Evolutionary conservation across 2,329 filamentous ascomycete species (phyloP), one percentile per base, ranked within the genome.

Genomic region (Dryadomyces quercus-mongolicae): DNA sequence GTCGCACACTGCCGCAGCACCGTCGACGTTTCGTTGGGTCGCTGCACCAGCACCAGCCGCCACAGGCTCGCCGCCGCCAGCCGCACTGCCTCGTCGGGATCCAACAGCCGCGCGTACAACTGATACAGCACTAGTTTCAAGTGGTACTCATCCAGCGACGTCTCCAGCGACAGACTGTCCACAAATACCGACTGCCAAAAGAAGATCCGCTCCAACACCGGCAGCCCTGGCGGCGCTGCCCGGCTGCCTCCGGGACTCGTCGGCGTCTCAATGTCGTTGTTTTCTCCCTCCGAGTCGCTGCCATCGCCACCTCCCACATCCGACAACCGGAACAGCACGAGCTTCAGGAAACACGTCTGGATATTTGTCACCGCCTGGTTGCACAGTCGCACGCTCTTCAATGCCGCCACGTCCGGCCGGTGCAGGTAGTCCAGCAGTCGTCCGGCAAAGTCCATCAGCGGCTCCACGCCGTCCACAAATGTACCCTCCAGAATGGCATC

Each of bases 181-280:
- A 98, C 73, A 16, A 98, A 82, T 18, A 95, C 87, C 20, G 88
- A 90, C 66, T 97, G 93, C 93, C 93, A 98, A 67, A 96, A 97
- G 0, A 88, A 82, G 62, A 98, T 81, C 64, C 90, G 92, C 56
- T 88, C 79, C 67, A 98, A 80, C 55, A 94, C 89, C 0, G 77
- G 72, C 25, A 85, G 76, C 0, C 46, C 52, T 5, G n/a, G 25
- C 8, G 15, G 16, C 2, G 5, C 36, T 16, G 15, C 36, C 36
- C 36, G 36, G 36, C 36, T 31, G 25, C 25, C 25, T 31, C 25
- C 25, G 25, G 25, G 25, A 8, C 25, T 31, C 25, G 25, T 31
- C 4, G 25, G 25, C 25, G 25, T 31, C 25, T 31, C 20, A 9
- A 4, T 12, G 31, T 52, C 18, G 43, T 13, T 31, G n/a, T 52